A percentile compares a stretch with the other conserved stretches of the same genome.
These are phyloP conservation scores for Ilyonectria mors-panacis DNA, from an alignment of 2,329 filamentous ascomycete species.

Conservation along the genomic window DNA sequence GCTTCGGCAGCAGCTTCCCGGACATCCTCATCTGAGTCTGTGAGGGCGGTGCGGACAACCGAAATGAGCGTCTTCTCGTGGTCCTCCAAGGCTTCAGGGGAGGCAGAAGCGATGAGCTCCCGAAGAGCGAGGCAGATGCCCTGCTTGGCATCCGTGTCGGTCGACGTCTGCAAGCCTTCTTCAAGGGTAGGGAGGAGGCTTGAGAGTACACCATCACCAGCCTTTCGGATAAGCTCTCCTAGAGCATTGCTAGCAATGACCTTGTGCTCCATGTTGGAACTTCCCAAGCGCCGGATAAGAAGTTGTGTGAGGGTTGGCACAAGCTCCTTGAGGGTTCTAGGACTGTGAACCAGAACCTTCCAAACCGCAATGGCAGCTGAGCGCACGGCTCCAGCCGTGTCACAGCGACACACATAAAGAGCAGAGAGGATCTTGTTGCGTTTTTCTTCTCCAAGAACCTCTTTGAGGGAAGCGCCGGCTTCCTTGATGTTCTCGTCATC, in stretches of 20 bases:
- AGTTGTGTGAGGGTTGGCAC: conserved; percentile 95
- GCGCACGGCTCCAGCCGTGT: conserved; percentile 93
- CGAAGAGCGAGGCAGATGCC: conserved; percentile 97
- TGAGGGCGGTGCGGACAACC: conserved; percentile 92
- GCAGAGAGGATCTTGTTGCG: conserved; percentile 98
- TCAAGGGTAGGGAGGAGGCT: conserved; percentile 92
- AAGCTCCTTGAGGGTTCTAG: conserved; percentile 93
- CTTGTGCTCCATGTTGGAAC: conserved; percentile 98
- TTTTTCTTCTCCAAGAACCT: conserved; percentile 95
- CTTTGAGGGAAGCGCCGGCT: conserved; percentile 92
- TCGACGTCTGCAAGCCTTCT: conserved; percentile 89
- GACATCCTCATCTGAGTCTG: conserved; percentile 90
- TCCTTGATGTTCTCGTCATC: conserved; percentile 87
- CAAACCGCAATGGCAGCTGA: conserved; percentile 92
- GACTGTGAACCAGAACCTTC: conserved; percentile 96
- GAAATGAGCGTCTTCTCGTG: conserved; percentile 96
- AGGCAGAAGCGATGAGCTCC: conserved; percentile 92
- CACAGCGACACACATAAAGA: conserved; percentile 96
- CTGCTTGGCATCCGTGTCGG: conserved; percentile 93
- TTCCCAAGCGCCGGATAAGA: conserved; percentile 93
- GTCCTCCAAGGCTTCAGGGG: conserved; percentile 89
- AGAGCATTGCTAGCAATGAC: conserved; percentile 98
- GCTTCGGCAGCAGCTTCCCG: conserved; percentile 96
- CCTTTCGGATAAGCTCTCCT: conserved; percentile 96
- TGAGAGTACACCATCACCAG: conserved; percentile 92